Evolutionary conservation across 139 green algal genomes (phyloP).

Genomic region (Coelastrella sp.): DNA sequence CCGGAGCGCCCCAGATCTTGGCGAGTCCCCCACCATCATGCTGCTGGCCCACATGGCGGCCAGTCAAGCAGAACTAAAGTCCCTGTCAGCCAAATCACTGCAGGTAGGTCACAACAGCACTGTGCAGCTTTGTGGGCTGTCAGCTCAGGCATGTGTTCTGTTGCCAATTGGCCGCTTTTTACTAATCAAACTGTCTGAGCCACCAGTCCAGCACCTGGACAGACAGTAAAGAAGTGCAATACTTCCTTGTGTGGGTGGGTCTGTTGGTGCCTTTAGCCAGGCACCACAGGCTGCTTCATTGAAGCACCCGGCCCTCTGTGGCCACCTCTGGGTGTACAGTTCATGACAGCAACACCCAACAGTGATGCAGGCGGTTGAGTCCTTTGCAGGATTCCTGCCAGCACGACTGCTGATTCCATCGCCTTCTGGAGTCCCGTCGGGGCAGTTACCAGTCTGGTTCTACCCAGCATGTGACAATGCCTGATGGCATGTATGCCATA

Average conservation of each 20-base stretch:
- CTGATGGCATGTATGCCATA: background rate
- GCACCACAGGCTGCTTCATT: slow-evolving; percentile 9
- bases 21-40: slow-evolving; percentile 54
- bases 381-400: slow-evolving; percentile 8
- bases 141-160: too few species aligned
- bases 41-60: slow-evolving; percentile 71
- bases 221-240: background rate
- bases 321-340: slow-evolving; percentile 55
- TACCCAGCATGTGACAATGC: slow-evolving; percentile 72
- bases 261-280: slow-evolving; percentile 40
- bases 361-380: slow-evolving; percentile 52
- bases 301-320: slow-evolving; percentile 47
- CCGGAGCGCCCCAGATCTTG: background rate
- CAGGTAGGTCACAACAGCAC: slow-evolving; percentile 52
- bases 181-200: too few species aligned
- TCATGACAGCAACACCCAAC: slow-evolving; percentile 66
- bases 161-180: too few species aligned
- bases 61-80: slow-evolving; percentile 66
- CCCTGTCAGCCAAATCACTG: slow-evolving; percentile 62
- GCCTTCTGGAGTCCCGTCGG: slow-evolving; percentile 74
- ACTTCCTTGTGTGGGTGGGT: slow-evolving; percentile 11
- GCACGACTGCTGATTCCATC: slow-evolving; percentile 78
- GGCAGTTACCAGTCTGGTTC: slow-evolving; percentile 73
- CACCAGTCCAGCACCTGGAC: too few species aligned
- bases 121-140: too few species aligned